Evolutionary conservation across 2,329 filamentous ascomycete species (phyloP).

Genomic region (Chrysoporthe cubensis): DNA sequence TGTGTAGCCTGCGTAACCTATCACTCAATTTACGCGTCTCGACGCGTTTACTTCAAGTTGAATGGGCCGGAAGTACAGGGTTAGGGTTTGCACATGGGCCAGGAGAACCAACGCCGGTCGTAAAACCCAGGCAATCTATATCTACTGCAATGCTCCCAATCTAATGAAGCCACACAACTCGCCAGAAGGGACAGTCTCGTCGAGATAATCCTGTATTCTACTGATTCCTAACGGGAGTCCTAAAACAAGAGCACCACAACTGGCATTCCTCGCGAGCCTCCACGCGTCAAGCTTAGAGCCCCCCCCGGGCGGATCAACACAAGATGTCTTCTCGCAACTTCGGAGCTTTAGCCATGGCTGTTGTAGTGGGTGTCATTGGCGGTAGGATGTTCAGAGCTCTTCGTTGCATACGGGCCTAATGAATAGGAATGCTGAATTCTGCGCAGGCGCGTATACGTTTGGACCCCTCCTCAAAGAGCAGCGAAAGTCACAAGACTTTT

Average conservation of each 20-base stretch:
- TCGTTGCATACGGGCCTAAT: background rate
- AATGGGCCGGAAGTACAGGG: background rate
- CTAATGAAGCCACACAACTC: background rate
- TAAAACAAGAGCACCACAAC: background rate
- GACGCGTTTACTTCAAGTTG: background rate
- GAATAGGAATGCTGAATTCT: slow-evolving; percentile 26
- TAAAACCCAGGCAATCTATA: background rate
- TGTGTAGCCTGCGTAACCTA: background rate
- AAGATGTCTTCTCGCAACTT: slow-evolving; percentile 28
- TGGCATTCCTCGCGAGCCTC: background rate
- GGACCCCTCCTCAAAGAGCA: slow-evolving; percentile 33
- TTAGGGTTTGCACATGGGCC: background rate
- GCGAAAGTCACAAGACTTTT: slow-evolving; percentile 13
- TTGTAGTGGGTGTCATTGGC: slow-evolving; percentile 31
- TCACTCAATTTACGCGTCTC: slow-evolving; percentile 8
- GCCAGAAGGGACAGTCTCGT: background rate
- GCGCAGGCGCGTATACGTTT: slow-evolving; percentile 36
- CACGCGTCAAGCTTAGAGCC: background rate
- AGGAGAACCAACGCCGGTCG: background rate
- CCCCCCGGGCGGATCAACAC: background rate
- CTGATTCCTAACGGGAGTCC: background rate
- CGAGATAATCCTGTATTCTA: background rate
- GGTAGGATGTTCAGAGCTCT: slow-evolving; percentile 26
- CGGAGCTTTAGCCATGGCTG: slow-evolving; percentile 15
- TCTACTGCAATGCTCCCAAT: background rate